Conservation (phyloP, 495 filamentous ascomycete species). For the Hypoxylon rickii region DNA sequence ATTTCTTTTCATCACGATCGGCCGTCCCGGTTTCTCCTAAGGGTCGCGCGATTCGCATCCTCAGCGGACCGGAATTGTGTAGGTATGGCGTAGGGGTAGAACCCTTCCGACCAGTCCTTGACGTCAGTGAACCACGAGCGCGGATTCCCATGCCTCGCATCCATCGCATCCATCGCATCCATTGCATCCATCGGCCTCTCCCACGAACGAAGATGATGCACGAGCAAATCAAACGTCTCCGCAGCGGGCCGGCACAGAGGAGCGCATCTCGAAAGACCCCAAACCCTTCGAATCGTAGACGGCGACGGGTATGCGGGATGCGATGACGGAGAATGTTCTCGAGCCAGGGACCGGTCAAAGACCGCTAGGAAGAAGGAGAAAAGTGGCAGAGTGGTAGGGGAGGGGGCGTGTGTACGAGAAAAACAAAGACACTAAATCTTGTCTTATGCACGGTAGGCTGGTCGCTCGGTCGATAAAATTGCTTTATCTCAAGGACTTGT, state of each 20-base stretch:
- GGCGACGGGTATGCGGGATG: constrained; percentile 18
- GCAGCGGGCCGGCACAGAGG: neutral
- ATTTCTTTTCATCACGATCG: constrained; percentile 9
- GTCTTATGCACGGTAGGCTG: neutral
- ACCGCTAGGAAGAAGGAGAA: neutral
- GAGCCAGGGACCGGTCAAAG: no score
- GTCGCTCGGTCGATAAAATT: constrained; percentile 22
- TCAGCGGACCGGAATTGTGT: no score
- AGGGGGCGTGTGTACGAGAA: neutral
- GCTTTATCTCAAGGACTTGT: constrained; percentile 20
- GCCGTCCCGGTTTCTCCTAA: constrained; percentile 5
- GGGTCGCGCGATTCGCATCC: constrained; percentile 10
- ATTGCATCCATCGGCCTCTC: constrained; percentile 21
- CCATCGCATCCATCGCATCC: constrained; percentile 27
- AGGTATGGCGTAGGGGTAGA: no score
- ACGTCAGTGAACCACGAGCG: constrained; percentile 32
- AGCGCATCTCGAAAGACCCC: neutral
- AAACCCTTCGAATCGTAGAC: neutral
- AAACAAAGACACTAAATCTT: constrained; percentile 1
- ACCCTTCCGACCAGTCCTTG: no score
- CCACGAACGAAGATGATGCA: constrained; percentile 2
- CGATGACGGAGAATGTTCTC: constrained; percentile 24
- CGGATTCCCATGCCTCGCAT: constrained; percentile 11
- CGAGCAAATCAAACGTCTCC: no score
- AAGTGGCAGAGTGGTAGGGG: neutral